phyloP scores from a whole-genome alignment of 768 basidiomycete genomes.

The Russula foetens region DNA sequence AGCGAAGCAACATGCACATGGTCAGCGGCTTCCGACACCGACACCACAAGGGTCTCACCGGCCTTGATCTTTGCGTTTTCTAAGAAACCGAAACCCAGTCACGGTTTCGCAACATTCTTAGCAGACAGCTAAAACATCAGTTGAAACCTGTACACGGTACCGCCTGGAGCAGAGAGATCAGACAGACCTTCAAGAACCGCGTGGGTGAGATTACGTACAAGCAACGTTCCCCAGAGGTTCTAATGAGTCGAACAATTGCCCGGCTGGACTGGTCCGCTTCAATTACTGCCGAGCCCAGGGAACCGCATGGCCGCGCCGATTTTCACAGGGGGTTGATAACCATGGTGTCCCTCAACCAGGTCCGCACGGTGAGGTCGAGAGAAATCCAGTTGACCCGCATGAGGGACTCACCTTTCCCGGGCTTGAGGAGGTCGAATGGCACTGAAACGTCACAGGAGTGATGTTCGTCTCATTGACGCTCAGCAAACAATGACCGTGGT shows the following conservation, averaged over 20 bases:
- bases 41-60: slow-evolving; percentile 80
- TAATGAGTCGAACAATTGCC: slow-evolving; percentile 66
- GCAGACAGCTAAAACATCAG: not conserved
- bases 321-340: slow-evolving; percentile 44
- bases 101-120: slow-evolving; percentile 39
- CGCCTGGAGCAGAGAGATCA: not conserved
- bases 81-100: slow-evolving; percentile 70
- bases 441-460: slow-evolving; percentile 63
- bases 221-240: slow-evolving; percentile 71
- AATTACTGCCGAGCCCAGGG: slow-evolving; percentile 60
- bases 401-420: slow-evolving; percentile 49
- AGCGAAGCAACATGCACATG: slow-evolving; percentile 77
- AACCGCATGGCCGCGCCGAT: slow-evolving; percentile 64
- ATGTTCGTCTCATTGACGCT: slow-evolving; percentile 67
- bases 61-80: slow-evolving; percentile 74
- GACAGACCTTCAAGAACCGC: not conserved
- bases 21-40: slow-evolving; percentile 94
- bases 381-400: slow-evolving; percentile 74
- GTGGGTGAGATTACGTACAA: slow-evolving; percentile 38
- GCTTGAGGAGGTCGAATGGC: slow-evolving; percentile 47
- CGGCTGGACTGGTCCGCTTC: slow-evolving; percentile 59
- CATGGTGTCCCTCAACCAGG: slow-evolving; percentile 71
- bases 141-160: too few relatives aligned
- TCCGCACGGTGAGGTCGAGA: slow-evolving; percentile 85
- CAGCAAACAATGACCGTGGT: slow-evolving; percentile 66